A percentile compares a stretch with the other conserved stretches of the same genome.
These are phyloP conservation scores for Xanthoparmelia taractica DNA, from an alignment of 495 filamentous ascomycete species.

Conservation along the genomic window DNA sequence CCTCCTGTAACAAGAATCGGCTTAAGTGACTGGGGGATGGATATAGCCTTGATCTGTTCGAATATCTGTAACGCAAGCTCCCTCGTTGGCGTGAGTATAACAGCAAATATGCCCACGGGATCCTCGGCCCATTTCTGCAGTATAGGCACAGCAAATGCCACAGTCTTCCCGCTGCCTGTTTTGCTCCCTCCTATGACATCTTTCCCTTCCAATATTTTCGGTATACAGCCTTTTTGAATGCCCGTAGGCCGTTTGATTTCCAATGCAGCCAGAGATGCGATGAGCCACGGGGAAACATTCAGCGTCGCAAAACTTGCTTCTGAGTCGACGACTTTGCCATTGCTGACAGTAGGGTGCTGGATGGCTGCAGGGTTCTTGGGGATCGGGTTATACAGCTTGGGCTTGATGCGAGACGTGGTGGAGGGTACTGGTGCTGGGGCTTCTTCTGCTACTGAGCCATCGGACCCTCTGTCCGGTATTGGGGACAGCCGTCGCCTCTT, in stretches of 20 bases:
- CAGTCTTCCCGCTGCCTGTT: slow-evolving; percentile 98
- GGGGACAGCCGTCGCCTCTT: slow-evolving; percentile 12
- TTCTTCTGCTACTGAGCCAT: neutral
- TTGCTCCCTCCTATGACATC: slow-evolving; percentile 92
- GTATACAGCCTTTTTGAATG: slow-evolving; percentile 89
- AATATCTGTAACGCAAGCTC: slow-evolving; percentile 94
- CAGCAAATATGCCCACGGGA: slow-evolving; percentile 80
- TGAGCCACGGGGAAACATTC: slow-evolving; percentile 77
- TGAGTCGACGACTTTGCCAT: slow-evolving; percentile 34
- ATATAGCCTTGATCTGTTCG: slow-evolving; percentile 90
- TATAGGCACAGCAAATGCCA: slow-evolving; percentile 90
- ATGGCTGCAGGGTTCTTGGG: slow-evolving; percentile 5
- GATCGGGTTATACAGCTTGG: neutral
- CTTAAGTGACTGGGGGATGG: slow-evolving; percentile 75
- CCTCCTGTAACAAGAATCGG: slow-evolving; percentile 82
- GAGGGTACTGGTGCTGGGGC: neutral
- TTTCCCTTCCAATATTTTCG: slow-evolving; percentile 76
- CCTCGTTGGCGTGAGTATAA: slow-evolving; percentile 84
- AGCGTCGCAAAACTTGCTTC: slow-evolving; percentile 66
- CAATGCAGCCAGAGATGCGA: slow-evolving; percentile 76
- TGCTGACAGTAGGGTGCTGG: slow-evolving; percentile 19
- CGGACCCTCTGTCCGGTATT: neutral
- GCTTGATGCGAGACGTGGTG: slow-evolving; percentile 19
- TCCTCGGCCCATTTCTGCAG: slow-evolving; percentile 89
- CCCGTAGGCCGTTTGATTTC: slow-evolving; percentile 81